Conservation (phyloP, 371 early-diverging fungal species). For the Syncephalastrum sp. region DNA sequence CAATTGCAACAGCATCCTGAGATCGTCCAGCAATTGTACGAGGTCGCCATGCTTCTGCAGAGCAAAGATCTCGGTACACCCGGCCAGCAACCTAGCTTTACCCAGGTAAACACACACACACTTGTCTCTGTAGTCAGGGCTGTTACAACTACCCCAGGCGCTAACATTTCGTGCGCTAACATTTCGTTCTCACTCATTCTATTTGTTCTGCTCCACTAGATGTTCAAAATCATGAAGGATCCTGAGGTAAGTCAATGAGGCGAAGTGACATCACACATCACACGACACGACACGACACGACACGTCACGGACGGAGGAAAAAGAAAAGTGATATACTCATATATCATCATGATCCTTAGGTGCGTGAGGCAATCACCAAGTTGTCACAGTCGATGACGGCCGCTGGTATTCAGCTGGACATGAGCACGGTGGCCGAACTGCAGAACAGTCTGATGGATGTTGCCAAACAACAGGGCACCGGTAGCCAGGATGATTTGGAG, state of each 20-base stretch:
- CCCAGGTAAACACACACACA: conserved; percentile 20
- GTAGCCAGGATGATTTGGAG: background rate
- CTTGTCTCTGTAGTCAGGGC: too few species aligned
- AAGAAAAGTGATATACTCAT: background rate
- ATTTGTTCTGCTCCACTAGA: background rate
- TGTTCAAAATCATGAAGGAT: conserved; percentile 46
- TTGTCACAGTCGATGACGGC: conserved; percentile 36
- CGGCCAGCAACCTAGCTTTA: conserved; percentile 31
- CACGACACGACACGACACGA: background rate
- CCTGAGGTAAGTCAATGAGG: conserved; percentile 22
- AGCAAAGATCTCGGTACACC: conserved; percentile 32
- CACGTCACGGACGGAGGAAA: background rate
- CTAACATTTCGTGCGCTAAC: too few species aligned
- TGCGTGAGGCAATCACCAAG: conserved; percentile 22
- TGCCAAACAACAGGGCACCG: conserved; percentile 9
- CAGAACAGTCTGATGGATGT: conserved; percentile 18
- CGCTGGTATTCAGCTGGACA: conserved; percentile 43
- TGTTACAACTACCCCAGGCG: background rate
- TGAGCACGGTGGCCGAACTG: conserved; percentile 37
- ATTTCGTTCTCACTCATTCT: too few species aligned
- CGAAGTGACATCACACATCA: too few species aligned
- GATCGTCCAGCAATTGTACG: conserved; percentile 34
- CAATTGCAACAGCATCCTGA: conserved; percentile 35
- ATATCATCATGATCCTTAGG: conserved; percentile 1
- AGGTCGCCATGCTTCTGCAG: conserved; percentile 33